phyloP scores from a whole-genome alignment of 768 basidiomycete species.

The Leccinum truebloodii region DNA sequence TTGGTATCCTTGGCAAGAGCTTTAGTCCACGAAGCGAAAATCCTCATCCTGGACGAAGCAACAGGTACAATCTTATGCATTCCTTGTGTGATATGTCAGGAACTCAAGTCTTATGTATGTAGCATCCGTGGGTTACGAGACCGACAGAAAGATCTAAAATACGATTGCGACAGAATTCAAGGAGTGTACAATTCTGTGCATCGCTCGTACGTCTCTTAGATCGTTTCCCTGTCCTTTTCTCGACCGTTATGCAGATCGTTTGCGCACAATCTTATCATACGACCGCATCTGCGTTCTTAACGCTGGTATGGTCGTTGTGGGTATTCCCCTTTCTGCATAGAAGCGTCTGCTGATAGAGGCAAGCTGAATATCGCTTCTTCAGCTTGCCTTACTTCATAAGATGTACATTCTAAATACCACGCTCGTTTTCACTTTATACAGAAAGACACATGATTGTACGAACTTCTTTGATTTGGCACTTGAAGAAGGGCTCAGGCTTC shows the following conservation, averaged over 20 bases:
- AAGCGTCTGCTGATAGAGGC: not conserved
- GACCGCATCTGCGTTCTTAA: conserved; percentile 89
- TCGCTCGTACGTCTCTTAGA: conserved; percentile 62
- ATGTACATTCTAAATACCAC: no score
- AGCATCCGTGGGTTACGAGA: conserved; percentile 88
- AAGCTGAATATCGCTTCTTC: not conserved
- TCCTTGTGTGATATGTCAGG: not conserved
- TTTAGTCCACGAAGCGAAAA: conserved; percentile 79
- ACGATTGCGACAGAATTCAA: conserved; percentile 85
- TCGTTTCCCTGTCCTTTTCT: not conserved
- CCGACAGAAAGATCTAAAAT: conserved; percentile 87
- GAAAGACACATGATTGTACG: no score
- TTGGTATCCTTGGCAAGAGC: conserved; percentile 88
- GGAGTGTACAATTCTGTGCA: conserved; percentile 83
- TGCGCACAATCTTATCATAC: conserved; percentile 85
- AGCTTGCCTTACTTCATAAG: no score
- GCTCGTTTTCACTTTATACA: no score
- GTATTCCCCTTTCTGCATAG: conserved; percentile 23
- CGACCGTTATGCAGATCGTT: conserved; percentile 55
- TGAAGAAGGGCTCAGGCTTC: no score
- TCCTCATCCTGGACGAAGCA: conserved; percentile 89
- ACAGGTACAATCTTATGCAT: conserved; percentile 47
- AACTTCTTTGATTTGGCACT: no score
- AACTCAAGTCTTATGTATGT: conserved; percentile 17
- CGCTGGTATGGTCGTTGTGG: conserved; percentile 69